Evolutionary conservation across 257 asterid species (phyloP).

Genomic region (Apocynum venetum): DNA sequence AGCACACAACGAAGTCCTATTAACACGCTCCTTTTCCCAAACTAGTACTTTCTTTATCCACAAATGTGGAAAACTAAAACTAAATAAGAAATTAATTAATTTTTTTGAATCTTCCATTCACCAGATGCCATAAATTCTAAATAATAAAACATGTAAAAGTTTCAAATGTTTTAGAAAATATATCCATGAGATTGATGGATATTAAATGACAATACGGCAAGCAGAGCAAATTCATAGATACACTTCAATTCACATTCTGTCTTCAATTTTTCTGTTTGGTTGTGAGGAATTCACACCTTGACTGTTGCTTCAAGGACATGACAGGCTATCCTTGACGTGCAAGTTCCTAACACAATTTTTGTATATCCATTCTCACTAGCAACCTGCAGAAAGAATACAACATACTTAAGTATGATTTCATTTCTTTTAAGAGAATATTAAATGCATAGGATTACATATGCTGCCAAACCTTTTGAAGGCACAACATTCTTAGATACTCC

Average conservation of each 20-base stretch:
- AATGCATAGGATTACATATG: slow-evolving; percentile 10
- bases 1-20: neutral
- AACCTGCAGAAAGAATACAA: slow-evolving; percentile 42
- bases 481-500: slow-evolving; percentile 49
- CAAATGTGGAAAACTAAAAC: neutral
- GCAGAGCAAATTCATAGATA: neutral
- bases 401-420: neutral
- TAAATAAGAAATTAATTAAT: neutral
- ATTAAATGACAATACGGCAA: neutral
- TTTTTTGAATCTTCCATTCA: neutral
- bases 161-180: neutral
- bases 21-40: neutral
- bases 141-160: neutral
- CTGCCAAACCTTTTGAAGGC: slow-evolving; percentile 68
- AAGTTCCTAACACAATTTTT: slow-evolving; percentile 63
- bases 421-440: slow-evolving; percentile 13
- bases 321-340: slow-evolving; percentile 85
- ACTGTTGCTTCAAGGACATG: slow-evolving; percentile 95
- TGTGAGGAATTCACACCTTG: slow-evolving; percentile 45
- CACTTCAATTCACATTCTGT: neutral
- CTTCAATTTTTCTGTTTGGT: neutral
- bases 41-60: neutral
- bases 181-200: neutral
- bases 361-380: slow-evolving; percentile 81
- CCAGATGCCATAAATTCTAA: neutral